Base-by-base conservation (phyloP, 805 yeast species). In the Pachysolen tannophilus region DNA sequence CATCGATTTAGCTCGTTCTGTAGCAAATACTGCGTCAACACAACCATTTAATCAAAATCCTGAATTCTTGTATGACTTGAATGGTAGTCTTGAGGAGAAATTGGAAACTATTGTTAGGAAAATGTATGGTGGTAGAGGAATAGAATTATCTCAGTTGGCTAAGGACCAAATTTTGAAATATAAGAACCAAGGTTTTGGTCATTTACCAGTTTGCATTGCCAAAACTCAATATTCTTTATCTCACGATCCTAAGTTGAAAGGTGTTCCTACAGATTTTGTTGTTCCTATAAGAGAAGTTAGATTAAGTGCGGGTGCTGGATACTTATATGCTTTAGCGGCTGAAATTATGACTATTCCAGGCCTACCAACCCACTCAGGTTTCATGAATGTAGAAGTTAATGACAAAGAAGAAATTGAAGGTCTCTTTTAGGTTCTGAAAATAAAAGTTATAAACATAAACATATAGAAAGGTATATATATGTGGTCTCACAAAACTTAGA, bases 261-360 rank as follows among this genome's bases (percentile, higher is more conserved):
- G 90, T 58, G 90, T 80, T 38, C 94, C 94, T 47, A 69, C 76
- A 15, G 90, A 81, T 2, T 82, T 82, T 62, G 75, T 67, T 26
- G 77, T 82, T 65, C 94, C 94, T 38, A 78, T 82, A 47, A 71
- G 90, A 63, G 94, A 82, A 47, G 78, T 82, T 39, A 72, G 84
- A 54, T 70, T 79, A 46, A 87, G 88, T 59, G 90, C 90, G 28
- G 94, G 94, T 60, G 92, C 92, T 26, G 92, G 92, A 4, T 82
- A 82, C 59, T 67, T 82, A 57, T 82, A 82, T 52, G 92, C 90
- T 5, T 66, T 82, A 49, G 92, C 94, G 5, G 92, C 86, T 36
- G 88, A 82, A 57, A 82, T 82, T 50, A 84, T 78, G 66, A 82
- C 94, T 30, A 82, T 82, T 49, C 94, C 94, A 20, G 92, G 94